Conservation (phyloP, 2,329 filamentous ascomycete genomes). For the Bipolaris zeicola region DNA sequence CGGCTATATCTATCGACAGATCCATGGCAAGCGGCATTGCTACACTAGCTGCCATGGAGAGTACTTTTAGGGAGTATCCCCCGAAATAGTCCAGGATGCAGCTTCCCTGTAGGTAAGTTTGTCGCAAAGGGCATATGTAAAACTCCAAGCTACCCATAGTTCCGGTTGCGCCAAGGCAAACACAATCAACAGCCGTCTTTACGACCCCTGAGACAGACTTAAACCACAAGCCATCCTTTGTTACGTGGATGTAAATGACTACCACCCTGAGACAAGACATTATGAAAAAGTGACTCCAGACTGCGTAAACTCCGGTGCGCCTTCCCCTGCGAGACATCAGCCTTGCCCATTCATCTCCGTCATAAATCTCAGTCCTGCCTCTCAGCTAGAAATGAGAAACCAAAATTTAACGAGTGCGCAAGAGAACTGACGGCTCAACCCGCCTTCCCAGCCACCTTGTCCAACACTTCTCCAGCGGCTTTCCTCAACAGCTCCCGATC, state of each 20-base stretch:
- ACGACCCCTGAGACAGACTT: neutral
- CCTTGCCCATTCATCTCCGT: neutral
- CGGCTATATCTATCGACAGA: neutral
- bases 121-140: neutral
- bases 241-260: neutral
- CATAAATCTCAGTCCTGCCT: neutral
- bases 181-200: neutral
- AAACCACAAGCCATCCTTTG: neutral
- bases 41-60: neutral
- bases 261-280: neutral
- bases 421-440: neutral
- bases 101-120: neutral
- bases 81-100: neutral
- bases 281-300: neutral
- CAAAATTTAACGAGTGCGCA: neutral
- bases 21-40: neutral
- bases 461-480: slow-evolving; percentile 28
- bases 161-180: neutral
- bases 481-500: slow-evolving; percentile 38
- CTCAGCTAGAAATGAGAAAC: neutral
- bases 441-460: slow-evolving; percentile 1
- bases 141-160: neutral
- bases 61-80: neutral
- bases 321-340: neutral
- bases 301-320: neutral